Evolutionary conservation across 306 rosid genomes (phyloP), one percentile per base, ranked within the genome.

Genomic region (Casuarina equisetifolia): DNA sequence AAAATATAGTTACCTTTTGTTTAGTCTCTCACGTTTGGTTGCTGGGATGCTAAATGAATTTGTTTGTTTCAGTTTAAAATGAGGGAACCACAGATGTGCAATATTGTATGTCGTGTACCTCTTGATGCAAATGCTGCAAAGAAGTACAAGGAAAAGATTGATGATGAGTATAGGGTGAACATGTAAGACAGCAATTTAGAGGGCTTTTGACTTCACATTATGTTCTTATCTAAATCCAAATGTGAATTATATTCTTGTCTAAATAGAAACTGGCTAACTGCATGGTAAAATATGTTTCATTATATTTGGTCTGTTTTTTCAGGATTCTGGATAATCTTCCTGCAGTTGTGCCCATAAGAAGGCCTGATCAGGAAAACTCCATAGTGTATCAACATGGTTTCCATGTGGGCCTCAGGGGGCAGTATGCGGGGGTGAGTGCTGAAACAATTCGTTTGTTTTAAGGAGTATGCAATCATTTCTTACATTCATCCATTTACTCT

Each of bases 281-380:
- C 38, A 69, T 64, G 77, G 66, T 57, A 43, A 58, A 74, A 17
- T 16, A 25, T 51, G 16, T 71, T 0, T 1, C 35, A 9, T 73
- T 54, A 9, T 35, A 38, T 73, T 72, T 75, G 9, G 50, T 20
- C 61, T 46, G 48, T 71, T 58, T 55, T 59, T 53, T 32, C 81
- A 93, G 98, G 98, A 93, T 93, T 85, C 77, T 93, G 82, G 95
- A 93, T 80, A 91, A 93, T 87, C 92, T 93, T 74, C 98, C 97
- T 57, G 81, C 91, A 80, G 98, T 90, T 74, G 92, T 93, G 64
- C 97, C 98, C 16, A 73, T 93, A 69, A 78, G 83, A 79, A 88
- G 97, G 85, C 87, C 85, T 17, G 97, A 90, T 84, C 86, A 80
- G 25, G 97, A 91, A 66, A 88, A 90, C 64, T 79, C 97, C 68